Conservation (phyloP, 2,329 filamentous ascomycete species). For the Magnaporthales sp. region DNA sequence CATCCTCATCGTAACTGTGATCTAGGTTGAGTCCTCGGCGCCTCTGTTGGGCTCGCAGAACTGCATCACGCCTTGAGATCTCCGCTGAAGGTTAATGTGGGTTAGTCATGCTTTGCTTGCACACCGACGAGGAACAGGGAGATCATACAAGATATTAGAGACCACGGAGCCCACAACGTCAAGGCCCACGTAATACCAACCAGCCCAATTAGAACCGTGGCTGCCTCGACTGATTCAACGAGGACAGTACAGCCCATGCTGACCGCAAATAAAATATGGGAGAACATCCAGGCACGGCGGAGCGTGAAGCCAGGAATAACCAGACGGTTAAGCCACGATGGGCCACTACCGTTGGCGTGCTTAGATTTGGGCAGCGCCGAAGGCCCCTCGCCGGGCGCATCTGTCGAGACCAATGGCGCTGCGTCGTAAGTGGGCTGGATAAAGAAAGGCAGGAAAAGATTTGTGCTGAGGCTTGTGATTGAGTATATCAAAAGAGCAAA, state of each 20-base stretch:
- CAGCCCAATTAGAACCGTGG: conserved; percentile 69
- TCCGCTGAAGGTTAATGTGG: conserved; percentile 50
- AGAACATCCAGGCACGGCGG: conserved; percentile 77
- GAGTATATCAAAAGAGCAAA: conserved; percentile 86
- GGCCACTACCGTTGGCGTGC: conserved; percentile 24
- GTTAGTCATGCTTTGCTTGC: background rate
- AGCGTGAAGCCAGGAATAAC: conserved; percentile 79
- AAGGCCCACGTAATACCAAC: conserved; percentile 90
- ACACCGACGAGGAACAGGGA: background rate
- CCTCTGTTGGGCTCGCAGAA: conserved; percentile 29
- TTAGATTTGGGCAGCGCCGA: conserved; percentile 13
- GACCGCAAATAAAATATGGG: conserved; percentile 72
- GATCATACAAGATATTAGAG: conserved; percentile 53
- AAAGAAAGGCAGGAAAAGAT: conserved; percentile 77
- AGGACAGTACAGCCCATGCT: conserved; percentile 81
- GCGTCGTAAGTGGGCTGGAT: conserved; percentile 70
- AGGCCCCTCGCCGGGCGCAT: conserved; percentile 22
- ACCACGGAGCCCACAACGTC: conserved; percentile 90
- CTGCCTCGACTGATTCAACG: conserved; percentile 60
- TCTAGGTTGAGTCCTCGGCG: background rate
- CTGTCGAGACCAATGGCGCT: conserved; percentile 21
- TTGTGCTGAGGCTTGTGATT: conserved; percentile 72
- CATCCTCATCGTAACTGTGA: conserved; percentile 15
- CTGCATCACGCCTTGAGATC: conserved; percentile 71
- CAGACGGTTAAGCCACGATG: conserved; percentile 48